Evolutionary conservation across 2,329 filamentous ascomycete species (phyloP).

Genomic region (Aspergillus sp.): DNA sequence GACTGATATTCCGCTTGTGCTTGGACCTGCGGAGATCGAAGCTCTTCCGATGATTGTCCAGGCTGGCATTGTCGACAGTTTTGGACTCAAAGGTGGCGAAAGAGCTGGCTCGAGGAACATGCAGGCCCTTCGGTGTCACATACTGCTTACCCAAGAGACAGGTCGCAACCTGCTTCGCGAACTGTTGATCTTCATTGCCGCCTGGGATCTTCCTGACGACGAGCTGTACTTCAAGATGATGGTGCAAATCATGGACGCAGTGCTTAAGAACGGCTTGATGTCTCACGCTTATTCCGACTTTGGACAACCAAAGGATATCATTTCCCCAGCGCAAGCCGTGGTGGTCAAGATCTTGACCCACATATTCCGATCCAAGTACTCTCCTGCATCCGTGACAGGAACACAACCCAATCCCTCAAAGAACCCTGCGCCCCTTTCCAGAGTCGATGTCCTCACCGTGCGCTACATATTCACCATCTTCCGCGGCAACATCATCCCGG

Average conservation of each 20-base stretch:
- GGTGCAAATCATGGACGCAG: constrained; percentile 88
- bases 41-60: constrained; percentile 96
- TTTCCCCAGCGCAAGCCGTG: constrained; percentile 89
- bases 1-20: constrained; percentile 88
- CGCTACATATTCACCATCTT: constrained; percentile 93
- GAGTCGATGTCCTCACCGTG: constrained; percentile 60
- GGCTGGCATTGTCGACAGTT: constrained; percentile 82
- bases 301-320: constrained; percentile 88
- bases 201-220: constrained; percentile 91
- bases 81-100: constrained; percentile 60
- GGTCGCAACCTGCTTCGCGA: constrained; percentile 84
- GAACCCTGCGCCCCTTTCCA: constrained; percentile 49
- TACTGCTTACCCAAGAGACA: constrained; percentile 82
- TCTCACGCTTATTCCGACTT: constrained; percentile 90
- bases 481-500: constrained; percentile 83
- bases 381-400: constrained; percentile 42
- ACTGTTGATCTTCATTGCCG: constrained; percentile 89
- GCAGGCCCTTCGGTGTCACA: constrained; percentile 82
- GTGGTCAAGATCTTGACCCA: constrained; percentile 85
- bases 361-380: constrained; percentile 66
- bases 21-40: constrained; percentile 92
- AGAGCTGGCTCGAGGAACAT: constrained; percentile 62
- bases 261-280: constrained; percentile 80
- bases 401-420: constrained; percentile 49
- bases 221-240: constrained; percentile 96